Conservation (phyloP, 2,329 filamentous ascomycete genomes). For the Fusarium continuum region DNA sequence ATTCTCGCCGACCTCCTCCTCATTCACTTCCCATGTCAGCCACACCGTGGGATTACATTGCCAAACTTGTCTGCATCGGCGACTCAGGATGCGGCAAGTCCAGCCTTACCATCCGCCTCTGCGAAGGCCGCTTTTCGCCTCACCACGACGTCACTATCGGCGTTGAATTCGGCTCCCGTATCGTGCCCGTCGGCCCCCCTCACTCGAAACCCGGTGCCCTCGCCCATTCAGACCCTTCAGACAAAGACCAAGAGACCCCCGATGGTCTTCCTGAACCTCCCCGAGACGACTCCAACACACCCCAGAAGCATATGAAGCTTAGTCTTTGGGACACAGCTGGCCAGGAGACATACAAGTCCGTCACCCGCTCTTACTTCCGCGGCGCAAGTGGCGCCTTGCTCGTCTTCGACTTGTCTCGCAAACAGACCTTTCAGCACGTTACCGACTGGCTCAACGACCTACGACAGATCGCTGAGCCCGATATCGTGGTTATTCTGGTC, state of each 20-base stretch:
- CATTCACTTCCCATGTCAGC: conserved; percentile 58
- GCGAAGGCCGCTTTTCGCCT: conserved; percentile 92
- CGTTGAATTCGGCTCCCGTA: conserved; percentile 93
- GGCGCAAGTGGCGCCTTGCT: conserved; percentile 77
- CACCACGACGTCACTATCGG: conserved; percentile 98
- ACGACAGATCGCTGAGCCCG: conserved; percentile 92
- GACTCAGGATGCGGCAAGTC: conserved; percentile 98
- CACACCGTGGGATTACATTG: conserved; percentile 96
- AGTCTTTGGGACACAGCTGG: conserved; percentile 96
- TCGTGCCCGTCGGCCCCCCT: conserved; percentile 89
- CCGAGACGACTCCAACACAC: conserved; percentile 49
- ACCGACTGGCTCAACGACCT: conserved; percentile 95
- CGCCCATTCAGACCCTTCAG: conserved; percentile 32
- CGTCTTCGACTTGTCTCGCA: conserved; percentile 93
- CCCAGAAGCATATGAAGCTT: conserved; percentile 87
- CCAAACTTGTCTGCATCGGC: conserved; percentile 97
- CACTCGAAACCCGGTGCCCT: conserved; percentile 61
- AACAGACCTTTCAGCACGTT: conserved; percentile 84
- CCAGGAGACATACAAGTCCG: conserved; percentile 97
- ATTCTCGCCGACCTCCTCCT: conserved; percentile 1
- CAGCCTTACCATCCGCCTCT: conserved; percentile 90
- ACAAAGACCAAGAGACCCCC: conserved; percentile 20
- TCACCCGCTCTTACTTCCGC: conserved; percentile 93
- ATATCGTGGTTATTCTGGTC: conserved; percentile 93
- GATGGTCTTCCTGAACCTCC: conserved; percentile 65